phyloP scores from a whole-genome alignment of 2,329 filamentous ascomycete species.

The Diaporthe ampelina region DNA sequence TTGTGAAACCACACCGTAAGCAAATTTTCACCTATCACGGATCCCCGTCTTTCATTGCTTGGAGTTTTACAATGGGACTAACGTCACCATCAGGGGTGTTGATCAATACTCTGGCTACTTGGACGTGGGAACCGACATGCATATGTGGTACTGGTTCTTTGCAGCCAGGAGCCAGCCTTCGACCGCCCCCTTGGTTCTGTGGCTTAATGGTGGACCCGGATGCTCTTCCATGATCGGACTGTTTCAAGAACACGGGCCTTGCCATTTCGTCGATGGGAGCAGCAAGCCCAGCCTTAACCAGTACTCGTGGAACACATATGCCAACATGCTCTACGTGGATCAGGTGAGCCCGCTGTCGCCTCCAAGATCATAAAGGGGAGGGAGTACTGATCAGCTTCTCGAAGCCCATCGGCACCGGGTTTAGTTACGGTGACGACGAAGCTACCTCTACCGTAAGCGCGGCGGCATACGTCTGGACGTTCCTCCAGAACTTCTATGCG shows the following conservation, averaged over 20 bases:
- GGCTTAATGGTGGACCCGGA: conserved; percentile 58
- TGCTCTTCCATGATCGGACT: conserved; percentile 56
- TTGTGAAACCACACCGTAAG: conserved; percentile 61
- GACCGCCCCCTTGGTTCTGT: conserved; percentile 52
- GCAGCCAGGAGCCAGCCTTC: conserved; percentile 50
- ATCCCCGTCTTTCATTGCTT: too few relatives aligned
- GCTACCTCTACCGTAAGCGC: conserved; percentile 60
- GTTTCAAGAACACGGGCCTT: conserved; percentile 61
- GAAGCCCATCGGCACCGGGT: conserved; percentile 49
- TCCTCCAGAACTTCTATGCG: conserved; percentile 73
- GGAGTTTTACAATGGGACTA: too few relatives aligned
- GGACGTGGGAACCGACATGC: conserved; percentile 50
- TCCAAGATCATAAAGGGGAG: too few relatives aligned
- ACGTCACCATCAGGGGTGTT: conserved; percentile 50
- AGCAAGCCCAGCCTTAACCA: conserved; percentile 58
- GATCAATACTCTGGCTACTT: conserved; percentile 67
- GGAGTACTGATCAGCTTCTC: background rate
- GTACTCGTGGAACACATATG: conserved; percentile 58
- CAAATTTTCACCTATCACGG: too few relatives aligned
- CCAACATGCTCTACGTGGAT: conserved; percentile 59
- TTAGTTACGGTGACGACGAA: conserved; percentile 53
- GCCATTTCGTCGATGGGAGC: conserved; percentile 55
- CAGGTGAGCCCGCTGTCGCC: conserved; percentile 41
- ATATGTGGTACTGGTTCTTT: conserved; percentile 49
- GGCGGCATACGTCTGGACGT: conserved; percentile 66